Base-by-base conservation (phyloP, 768 basidiomycete species). In the Boletus subcaerulescens region DNA sequence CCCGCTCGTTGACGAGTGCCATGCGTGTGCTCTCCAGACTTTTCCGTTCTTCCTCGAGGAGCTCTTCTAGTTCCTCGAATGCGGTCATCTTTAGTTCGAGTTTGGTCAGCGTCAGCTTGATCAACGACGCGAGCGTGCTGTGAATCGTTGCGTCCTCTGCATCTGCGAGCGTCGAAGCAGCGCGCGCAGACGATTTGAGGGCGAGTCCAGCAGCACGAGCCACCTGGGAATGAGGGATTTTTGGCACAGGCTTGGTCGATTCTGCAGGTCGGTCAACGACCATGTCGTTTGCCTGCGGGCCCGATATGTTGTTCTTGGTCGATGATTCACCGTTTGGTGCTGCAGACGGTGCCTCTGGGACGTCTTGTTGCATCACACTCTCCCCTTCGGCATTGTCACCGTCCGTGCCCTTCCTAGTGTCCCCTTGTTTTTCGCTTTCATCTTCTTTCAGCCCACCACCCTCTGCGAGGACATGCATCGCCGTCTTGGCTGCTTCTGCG, bases 1-100 rank as follows among this genome's bases (percentile, higher is more conserved):
- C 69, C 49, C 93, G 81, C 67, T 98, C 96, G 63, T 80, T 86
- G 50, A 91, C 84, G 40, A 98, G 74, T 38, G 84, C 80, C 73
- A 91, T 78, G 51, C 91, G 81, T 20, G 89, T 85, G 45, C 85
- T 84, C 76, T 99, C 97, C 42, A 99, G 73, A 35, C 83, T 77
- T 57, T 88, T 81, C 52, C 93, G 81, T 72, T 99, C 97, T 49
- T 92, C 87, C 68, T 98, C 97, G 48, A 99, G 76, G 10, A 93
- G 75, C 45, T 90, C 88, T 68, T 99, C 97, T 53, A 99, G 77
- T 70, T 92, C 87, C 68, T 98, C 97, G 65, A 98, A 98, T 69
- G 95, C 91, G 2, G 82, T 74, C 85, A 94, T 91, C 79, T 99
- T 98, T 50, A 96, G 77, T 66, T 98, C 95, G 36, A 98, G 84